phyloP scores from a whole-genome alignment of 140 eudicot species.

The Stevia rebaudiana region DNA sequence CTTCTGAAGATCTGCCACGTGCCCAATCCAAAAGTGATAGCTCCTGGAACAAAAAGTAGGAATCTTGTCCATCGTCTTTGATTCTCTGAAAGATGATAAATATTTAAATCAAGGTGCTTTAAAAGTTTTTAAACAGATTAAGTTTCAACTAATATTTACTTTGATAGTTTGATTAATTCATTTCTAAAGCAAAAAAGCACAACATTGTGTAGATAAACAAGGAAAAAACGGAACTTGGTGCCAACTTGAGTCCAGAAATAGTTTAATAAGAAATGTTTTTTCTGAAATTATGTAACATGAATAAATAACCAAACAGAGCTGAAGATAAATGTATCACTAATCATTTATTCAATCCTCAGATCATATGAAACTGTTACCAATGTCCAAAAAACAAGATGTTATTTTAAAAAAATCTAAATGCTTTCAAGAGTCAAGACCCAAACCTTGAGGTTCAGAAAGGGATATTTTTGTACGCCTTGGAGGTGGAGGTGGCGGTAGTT shows the following conservation, averaged over 20 bases:
- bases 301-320: not conserved
- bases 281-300: not conserved
- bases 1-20: slow-evolving; percentile 85
- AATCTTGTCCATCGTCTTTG: slow-evolving; percentile 65
- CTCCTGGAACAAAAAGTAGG: slow-evolving; percentile 89
- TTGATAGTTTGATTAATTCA: not conserved
- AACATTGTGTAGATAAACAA: not conserved
- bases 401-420: not conserved
- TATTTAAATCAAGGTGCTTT: not conserved
- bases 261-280: not conserved
- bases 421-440: not conserved
- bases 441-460: slow-evolving; percentile 47
- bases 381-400: not conserved
- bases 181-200: not conserved
- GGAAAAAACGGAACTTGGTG: not conserved
- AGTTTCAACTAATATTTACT: not conserved
- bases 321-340: not conserved
- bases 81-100: slow-evolving; percentile 38
- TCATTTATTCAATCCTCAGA: not conserved
- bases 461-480: slow-evolving; percentile 27
- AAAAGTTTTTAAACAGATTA: not conserved
- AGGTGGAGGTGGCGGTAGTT: slow-evolving; percentile 24
- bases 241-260: not conserved
- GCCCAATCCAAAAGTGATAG: slow-evolving; percentile 83
- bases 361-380: not conserved